Base-by-base conservation (phyloP, 2,329 filamentous ascomycete species). In the Acephala macrosclerotiorum region DNA sequence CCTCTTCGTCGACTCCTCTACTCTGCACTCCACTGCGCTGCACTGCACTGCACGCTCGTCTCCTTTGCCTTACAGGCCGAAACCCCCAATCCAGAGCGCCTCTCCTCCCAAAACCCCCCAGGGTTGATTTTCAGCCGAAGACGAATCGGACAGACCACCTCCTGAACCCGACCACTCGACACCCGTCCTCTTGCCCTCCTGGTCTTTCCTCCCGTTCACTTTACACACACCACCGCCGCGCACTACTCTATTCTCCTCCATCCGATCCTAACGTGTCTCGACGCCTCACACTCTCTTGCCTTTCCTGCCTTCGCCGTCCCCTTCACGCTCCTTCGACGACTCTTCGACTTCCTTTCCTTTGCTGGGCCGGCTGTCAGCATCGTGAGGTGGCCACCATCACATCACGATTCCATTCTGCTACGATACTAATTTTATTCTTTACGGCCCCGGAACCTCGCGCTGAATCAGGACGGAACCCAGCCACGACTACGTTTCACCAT, bases 231-330 rank as follows among this genome's bases (percentile, higher is more conserved):
- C 18, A 49, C 45, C 45, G 45, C 45, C 20, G 45, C 45, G 45
- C 45, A 49, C 25, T 49, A 49, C 20, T 49, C 40, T 25, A 22
- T 22, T 20, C 49, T n/a, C 49, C 11, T 16, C 26, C 26, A 5
- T 33, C 49, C 49, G 25, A 53, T 53, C 25, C 49, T 16, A 53
- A 16, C 49, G 25, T 53, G 22, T 57, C 53, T 68, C 68, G 58
- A 70, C 69, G 64, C 68, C 66, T 68, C 66, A 69, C 70, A 70
- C 66, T 69, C 71, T 67, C 65, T 66, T 71, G 51, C 57, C 62
- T 64, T 66, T 67, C 65, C 56, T 33, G 29, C 4, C 29, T 61
- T 67, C 22, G 49, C 33, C n/a, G n/a, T n/a, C n/a, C n/a, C n/a
- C 42, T 25, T 38, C 62, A 67, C 65, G 61, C 58, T 66, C 64